Conservation (phyloP, 441 rosid genomes). For the Macaranga tanarius region DNA sequence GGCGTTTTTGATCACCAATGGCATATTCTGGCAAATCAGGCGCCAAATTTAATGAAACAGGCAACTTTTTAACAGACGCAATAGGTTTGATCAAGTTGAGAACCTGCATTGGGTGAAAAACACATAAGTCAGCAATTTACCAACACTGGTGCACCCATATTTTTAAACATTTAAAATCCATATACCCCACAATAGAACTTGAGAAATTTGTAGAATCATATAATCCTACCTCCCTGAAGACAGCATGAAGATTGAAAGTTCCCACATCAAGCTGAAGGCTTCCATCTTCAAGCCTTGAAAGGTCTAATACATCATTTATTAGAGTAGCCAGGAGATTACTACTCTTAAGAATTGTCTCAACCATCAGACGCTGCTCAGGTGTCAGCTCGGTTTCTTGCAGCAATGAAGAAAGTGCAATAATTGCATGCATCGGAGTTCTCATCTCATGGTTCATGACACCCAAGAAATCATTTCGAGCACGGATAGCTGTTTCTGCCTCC, state of each 20-base stretch:
- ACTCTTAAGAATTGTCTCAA: constrained; percentile 92
- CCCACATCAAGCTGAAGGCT: constrained; percentile 83
- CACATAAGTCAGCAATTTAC: constrained; percentile 11
- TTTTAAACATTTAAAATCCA: background rate
- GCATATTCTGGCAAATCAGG: constrained; percentile 86
- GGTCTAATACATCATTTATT: constrained; percentile 94
- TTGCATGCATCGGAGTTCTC: constrained; percentile 98
- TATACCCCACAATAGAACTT: constrained; percentile 10
- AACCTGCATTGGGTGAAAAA: constrained; percentile 51
- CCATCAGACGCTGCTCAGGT: constrained; percentile 94
- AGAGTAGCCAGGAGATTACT: constrained; percentile 87
- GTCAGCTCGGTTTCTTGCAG: constrained; percentile 96
- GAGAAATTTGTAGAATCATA: background rate
- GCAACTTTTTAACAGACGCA: constrained; percentile 81
- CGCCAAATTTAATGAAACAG: constrained; percentile 63
- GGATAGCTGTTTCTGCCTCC: constrained; percentile 95
- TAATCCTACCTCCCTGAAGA: constrained; percentile 68
- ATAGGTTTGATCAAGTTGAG: constrained; percentile 86
- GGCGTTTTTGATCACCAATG: constrained; percentile 90
- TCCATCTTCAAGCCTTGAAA: constrained; percentile 98
- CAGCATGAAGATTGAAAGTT: constrained; percentile 64
- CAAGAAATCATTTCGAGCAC: constrained; percentile 96
- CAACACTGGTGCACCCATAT: constrained; percentile 1
- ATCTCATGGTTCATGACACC: constrained; percentile 99
- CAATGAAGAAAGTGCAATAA: constrained; percentile 90